These are phyloP conservation scores for Dictyostelium brefeldianum DNA, from an alignment of 78 protist species.

Conservation along the genomic window DNA sequence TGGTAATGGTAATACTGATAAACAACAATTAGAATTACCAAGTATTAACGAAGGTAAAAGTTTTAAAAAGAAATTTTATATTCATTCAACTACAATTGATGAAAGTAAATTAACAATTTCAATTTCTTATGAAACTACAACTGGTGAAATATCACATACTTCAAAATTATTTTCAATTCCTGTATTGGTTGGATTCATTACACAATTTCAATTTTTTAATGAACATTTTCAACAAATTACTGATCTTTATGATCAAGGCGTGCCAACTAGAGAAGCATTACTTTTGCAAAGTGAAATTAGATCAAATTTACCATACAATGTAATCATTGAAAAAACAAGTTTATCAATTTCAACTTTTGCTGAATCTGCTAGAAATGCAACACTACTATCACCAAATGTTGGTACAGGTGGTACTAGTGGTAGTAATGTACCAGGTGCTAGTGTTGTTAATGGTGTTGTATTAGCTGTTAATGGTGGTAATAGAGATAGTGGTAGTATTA, in stretches of 20 bases:
- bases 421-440: no score
- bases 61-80: slow-evolving; percentile 62
- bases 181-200: slow-evolving; percentile 46
- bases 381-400: neutral
- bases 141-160: slow-evolving; percentile 69
- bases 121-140: slow-evolving; percentile 54
- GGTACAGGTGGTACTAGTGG: neutral
- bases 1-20: neutral
- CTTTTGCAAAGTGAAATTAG: slow-evolving; percentile 24
- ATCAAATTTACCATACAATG: slow-evolving; percentile 33
- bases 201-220: slow-evolving; percentile 72
- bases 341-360: slow-evolving; percentile 25
- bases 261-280: slow-evolving; percentile 38
- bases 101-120: slow-evolving; percentile 48
- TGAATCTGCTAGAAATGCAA: slow-evolving; percentile 16
- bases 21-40: slow-evolving; percentile 17
- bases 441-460: neutral
- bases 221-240: slow-evolving; percentile 33
- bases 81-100: slow-evolving; percentile 5
- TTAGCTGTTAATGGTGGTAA: no score
- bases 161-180: slow-evolving; percentile 56
- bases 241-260: slow-evolving; percentile 49
- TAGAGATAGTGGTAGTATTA: no score
- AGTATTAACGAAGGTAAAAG: slow-evolving; percentile 17
- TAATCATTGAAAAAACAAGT: slow-evolving; percentile 20